Evolutionary conservation across 225 moss, liverwort and hornwort genomes (phyloP).

Genomic region (Thuidium tamariscinum): DNA sequence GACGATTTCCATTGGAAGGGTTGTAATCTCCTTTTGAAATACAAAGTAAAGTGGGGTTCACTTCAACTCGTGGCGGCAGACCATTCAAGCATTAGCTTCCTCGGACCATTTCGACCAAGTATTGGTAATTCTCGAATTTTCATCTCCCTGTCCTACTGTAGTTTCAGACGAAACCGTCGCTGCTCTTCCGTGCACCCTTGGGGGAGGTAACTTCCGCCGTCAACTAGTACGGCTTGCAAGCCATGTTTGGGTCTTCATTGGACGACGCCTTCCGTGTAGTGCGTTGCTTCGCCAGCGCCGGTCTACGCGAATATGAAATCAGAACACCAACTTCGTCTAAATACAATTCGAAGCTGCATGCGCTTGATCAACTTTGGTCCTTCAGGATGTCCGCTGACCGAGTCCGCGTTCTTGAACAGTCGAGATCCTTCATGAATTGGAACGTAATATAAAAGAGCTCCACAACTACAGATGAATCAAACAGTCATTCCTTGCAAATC

Average conservation of each 20-base stretch:
- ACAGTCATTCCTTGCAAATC: not conserved
- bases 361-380: not conserved
- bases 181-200: not conserved
- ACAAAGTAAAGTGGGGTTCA: not conserved
- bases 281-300: not conserved
- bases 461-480: not conserved
- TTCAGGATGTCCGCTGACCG: not conserved
- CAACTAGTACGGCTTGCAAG: not conserved
- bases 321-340: not conserved
- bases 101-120: not conserved
- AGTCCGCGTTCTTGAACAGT: not conserved
- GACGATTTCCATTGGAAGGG: too few relatives aligned
- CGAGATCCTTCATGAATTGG: not conserved
- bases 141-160: not conserved
- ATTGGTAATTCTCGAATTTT: not conserved
- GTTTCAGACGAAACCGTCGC: not conserved
- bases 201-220: not conserved
- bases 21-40: too few relatives aligned
- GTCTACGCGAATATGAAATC: not conserved
- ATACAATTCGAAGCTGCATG: not conserved
- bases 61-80: not conserved
- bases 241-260: not conserved
- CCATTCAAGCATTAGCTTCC: not conserved
- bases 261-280: not conserved
- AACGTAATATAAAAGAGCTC: not conserved